These are phyloP conservation scores for Colletotrichum salicis DNA, from an alignment of 2,329 filamentous ascomycete species.

Conservation along the genomic window DNA sequence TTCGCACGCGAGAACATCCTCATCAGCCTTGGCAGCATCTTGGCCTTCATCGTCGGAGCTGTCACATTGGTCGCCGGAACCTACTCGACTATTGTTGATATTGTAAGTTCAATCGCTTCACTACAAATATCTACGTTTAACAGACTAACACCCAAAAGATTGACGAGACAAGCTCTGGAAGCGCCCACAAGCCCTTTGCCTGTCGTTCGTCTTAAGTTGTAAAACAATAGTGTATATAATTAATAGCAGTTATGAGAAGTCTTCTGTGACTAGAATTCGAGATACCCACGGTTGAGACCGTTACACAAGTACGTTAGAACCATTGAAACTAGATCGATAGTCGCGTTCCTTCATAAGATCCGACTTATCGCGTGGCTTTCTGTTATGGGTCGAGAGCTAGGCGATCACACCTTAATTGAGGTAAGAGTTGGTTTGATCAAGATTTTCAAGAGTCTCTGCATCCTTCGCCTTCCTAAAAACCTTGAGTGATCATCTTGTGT, in stretches of 20 bases:
- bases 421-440: no score
- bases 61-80: constrained; percentile 43
- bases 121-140: rapidly evolving
- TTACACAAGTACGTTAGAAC: neutral
- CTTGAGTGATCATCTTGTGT: no score
- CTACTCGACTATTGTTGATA: constrained; percentile 43
- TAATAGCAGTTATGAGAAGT: neutral
- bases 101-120: constrained; percentile 39
- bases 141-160: constrained; percentile 31
- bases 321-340: neutral
- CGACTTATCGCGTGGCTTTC: neutral
- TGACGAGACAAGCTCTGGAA: constrained; percentile 31
- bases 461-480: no score
- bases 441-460: no score
- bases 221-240: neutral
- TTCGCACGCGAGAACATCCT: constrained; percentile 41
- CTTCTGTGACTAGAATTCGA: neutral
- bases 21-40: constrained; percentile 39
- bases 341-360: neutral
- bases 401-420: no score
- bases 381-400: no score
- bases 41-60: constrained; percentile 42
- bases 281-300: constrained; percentile 14
- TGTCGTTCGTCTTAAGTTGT: constrained; percentile 22
- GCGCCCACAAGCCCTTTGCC: constrained; percentile 32